Base-by-base conservation (phyloP, 345 rosid species). In the Citrus trifoliata region DNA sequence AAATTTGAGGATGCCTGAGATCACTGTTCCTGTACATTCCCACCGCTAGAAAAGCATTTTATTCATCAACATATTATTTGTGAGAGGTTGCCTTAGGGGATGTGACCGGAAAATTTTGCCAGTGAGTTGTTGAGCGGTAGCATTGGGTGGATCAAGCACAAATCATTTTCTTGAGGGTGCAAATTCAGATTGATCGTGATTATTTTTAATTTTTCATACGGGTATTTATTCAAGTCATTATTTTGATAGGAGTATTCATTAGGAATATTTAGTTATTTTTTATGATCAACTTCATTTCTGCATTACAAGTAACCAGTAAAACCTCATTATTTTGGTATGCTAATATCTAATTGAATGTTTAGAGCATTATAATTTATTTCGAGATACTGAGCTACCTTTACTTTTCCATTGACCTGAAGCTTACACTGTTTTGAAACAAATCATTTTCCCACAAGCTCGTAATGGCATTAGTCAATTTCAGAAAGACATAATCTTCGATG, bases 1-100 rank as follows among this genome's bases (percentile, higher is more conserved):
- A 88, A 48, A 56, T 18, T 67, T 55, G 12, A 24, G 67, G 65
- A 67, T 56, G 42, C 59, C 6, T 27, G 42, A 72, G 33, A 9
- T 24, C 9, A 7, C 1, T 2, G 7, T 28, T 46, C 32, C 10
- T 18, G 51, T 4, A 30, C 33, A 5, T 51, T 75, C 24, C 33
- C 69, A 33, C 28, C 2, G 42, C 28, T 60, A 33, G 19, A 62
- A n/a, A 37, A 73, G 56, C n/a, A 63, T 61, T 10, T 37, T 42
- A 13, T 64, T 67, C 71, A 38, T 38, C 9, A 63, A 25, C 40
- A 63, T 30, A 75, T 14, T 64, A 19, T 5, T 27, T 21, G 21
- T 19, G 46, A 0, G 55, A 40, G 30, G 9, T 12, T 42, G 42
- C 71, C 48, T 32, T 18, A 12, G 2, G 7, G 9, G 48, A 2